Base-by-base conservation (phyloP, 2,329 filamentous ascomycete genomes). In the Alternaria ventricosa region DNA sequence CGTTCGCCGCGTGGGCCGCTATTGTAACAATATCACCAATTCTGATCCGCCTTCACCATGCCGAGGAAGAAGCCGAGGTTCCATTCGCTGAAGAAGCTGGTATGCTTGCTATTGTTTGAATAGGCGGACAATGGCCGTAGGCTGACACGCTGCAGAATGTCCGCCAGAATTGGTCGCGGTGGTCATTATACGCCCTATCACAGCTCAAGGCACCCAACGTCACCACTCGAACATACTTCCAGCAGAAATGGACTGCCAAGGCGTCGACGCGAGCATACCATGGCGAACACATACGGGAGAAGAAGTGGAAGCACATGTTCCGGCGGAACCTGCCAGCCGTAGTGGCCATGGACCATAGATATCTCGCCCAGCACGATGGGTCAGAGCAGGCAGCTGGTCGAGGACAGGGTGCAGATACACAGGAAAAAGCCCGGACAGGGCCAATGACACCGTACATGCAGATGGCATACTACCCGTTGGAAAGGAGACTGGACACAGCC, bases 221-320 rank as follows among this genome's bases (percentile, higher is more conserved):
- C 25, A 55, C 54, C 3, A 55, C 60, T 4, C 70, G 70, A 25
- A 97, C 94, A 47, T 96, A 96, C 83, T 99, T 97, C 87, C 95
- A 98, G 86, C 95, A 98, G 83, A 99, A 99, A 90, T 99, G 95
- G 95, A 82, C 83, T 2, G 92, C 95, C 75, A 99, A 99, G 82
- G 89, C 94, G 22, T 80, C 90, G 68, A 88, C 93, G 45, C 90
- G 96, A 71, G 90, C 87, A 67, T 99, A 98, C 82, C 96, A 99
- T 83, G 96, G 95, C 81, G 95, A 97, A 79, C 93, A 97, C 78
- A 90, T 99, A 71, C 89, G 90, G 69, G 96, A 99, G 84, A 90
- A 92, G 79, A 91, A 96, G 83, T 99, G 96, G 96, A 87, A 92
- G 82, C 92, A 92, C 78, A 94, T 97, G 87, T 99, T 99, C 84